Base-by-base conservation (phyloP, 768 basidiomycete genomes). In the Tylopilus subfusipes region DNA sequence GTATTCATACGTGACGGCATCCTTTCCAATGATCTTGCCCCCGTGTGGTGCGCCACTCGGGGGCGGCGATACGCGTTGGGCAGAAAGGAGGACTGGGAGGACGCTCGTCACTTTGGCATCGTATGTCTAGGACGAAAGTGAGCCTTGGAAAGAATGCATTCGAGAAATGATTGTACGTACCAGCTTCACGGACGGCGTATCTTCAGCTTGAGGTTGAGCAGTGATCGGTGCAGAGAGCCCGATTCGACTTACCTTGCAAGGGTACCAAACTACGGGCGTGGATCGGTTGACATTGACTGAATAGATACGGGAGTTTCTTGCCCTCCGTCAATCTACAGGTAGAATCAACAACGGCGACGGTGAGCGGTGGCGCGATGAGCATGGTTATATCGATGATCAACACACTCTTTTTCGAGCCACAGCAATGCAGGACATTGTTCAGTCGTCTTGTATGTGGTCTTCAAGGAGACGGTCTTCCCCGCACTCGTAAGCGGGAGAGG, bases 71-170 rank as follows among this genome's bases (percentile, higher is more conserved):
- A 84, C 72, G 16, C 93, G 83, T 55, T 87, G 78, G 1, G 93
- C 94, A 29, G 91, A 93, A 52, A 97, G 80, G 2, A 98, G 82
- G 27, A 87, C 89, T 0, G 95, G 93, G 21, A 97, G 82, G n/a
- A 83, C 76, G 0, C 89, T 89, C 2, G 75, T 72, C 21, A 97
- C 88, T 54, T 69, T 77, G 0, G 95, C 91, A n/a, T 81, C 78
- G 64, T 96, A 98, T n/a, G 85, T 94, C 82, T 92, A 57, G 31
- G 10, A 39, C 4, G 5, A 18, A 13, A 13, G 24, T 63, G 1
- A 63, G 13, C 12, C n/a, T 30, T 4, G 24, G 39, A 13, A 30
- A 16, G 30, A 0, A 4, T 0, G 24, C 12, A 4, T 30, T 2
- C 30, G 14, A 45, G 9, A 38, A 2, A n/a, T 13, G 3, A n/a